These are phyloP conservation scores for Hemerocallis citrina DNA, from an alignment of 106 monocot genomes.

Conservation along the genomic window DNA sequence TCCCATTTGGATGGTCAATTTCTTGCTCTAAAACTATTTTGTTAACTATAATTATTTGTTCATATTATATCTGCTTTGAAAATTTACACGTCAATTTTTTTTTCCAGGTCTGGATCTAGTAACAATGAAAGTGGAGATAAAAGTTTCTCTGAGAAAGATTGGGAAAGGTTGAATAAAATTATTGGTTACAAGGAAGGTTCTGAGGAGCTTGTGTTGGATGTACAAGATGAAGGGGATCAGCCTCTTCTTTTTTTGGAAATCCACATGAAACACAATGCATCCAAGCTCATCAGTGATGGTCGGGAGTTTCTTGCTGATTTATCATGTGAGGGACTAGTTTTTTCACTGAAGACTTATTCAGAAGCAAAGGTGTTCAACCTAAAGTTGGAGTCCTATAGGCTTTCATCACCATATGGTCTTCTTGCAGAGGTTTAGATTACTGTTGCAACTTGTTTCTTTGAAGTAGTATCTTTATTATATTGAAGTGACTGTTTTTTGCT, in stretches of 20 bases:
- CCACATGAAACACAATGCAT: conserved; percentile 93
- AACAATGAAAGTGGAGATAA: conserved; percentile 47
- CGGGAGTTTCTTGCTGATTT: conserved; percentile 74
- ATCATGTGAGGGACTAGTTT: conserved; percentile 76
- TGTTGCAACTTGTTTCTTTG: neutral
- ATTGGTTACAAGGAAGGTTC: conserved; percentile 93
- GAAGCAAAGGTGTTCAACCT: conserved; percentile 79
- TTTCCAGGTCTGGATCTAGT: conserved; percentile 51
- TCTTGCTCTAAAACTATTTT: conserved; percentile 4
- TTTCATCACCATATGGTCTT: conserved; percentile 80
- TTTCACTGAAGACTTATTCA: conserved; percentile 66
- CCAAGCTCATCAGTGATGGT: conserved; percentile 48
- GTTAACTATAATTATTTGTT: neutral
- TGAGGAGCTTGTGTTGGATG: conserved; percentile 30
- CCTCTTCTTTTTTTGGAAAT: conserved; percentile 76
- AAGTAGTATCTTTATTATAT: neutral
- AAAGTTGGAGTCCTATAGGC: conserved; percentile 80
- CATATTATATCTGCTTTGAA: too few species aligned
- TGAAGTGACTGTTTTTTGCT: neutral
- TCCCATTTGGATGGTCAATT: conserved; percentile 78
- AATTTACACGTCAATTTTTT: too few species aligned
- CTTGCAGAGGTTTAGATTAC: conserved; percentile 78
- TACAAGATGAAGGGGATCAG: conserved; percentile 43
- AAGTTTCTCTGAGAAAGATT: conserved; percentile 73
- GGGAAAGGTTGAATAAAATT: conserved; percentile 74